A percentile compares a stretch with the other conserved stretches of the same genome.
Conservation (phyloP, 73 alveolate species). For the Paramecium caudatum region DNA sequence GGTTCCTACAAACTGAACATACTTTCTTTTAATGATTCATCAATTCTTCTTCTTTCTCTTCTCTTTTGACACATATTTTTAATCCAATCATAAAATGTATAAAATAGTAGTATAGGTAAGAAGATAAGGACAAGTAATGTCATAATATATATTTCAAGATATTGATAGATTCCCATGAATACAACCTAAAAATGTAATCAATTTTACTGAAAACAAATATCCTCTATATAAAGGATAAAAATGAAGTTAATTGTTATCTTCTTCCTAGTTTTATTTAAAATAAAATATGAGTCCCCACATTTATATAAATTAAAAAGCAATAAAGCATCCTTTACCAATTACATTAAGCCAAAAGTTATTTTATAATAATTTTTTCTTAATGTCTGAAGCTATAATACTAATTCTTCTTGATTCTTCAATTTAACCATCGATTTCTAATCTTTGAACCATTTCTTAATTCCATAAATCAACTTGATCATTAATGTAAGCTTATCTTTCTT, state of each 20-base stretch:
- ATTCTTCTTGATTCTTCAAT: constrained; percentile 51
- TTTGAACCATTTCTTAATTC: constrained; percentile 33
- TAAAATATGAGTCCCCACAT: constrained; percentile 47
- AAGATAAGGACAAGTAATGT: constrained; percentile 26
- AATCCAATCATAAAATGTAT: constrained; percentile 40
- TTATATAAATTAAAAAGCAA: neutral
- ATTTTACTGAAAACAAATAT: constrained; percentile 6
- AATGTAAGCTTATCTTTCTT: neutral
- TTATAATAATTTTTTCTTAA: constrained; percentile 31
- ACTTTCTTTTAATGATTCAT: constrained; percentile 21
- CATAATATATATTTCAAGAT: constrained; percentile 56
- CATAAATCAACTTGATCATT: neutral
- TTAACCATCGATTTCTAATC: constrained; percentile 48
- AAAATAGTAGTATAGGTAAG: constrained; percentile 46
- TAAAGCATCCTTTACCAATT: constrained; percentile 48
- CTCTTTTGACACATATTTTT: constrained; percentile 8
- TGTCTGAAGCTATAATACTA: constrained; percentile 32
- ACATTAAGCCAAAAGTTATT: neutral
- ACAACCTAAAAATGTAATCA: constrained; percentile 1
- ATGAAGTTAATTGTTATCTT: neutral
- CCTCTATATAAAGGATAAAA: neutral
- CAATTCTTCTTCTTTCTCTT: constrained; percentile 65
- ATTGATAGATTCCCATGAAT: constrained; percentile 54
- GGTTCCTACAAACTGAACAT: constrained; percentile 38
- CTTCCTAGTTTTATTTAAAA: neutral